Evolutionary conservation across 306 rosid genomes (phyloP).

Genomic region (Citrullus colocynthis): DNA sequence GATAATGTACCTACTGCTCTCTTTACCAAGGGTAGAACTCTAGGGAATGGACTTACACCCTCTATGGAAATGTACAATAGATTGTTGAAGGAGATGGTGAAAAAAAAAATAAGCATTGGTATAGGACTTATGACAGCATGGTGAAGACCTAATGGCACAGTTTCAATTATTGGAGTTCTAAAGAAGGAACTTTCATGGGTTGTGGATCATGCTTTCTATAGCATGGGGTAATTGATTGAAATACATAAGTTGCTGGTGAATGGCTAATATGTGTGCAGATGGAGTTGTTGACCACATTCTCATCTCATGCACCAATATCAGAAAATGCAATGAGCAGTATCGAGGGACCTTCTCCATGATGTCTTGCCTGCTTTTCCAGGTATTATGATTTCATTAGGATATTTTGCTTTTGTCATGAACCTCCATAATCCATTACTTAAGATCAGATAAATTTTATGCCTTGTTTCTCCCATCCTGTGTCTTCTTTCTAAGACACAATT

Average conservation of each 20-base stretch:
- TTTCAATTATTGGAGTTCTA: constrained; percentile 2
- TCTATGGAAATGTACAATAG: constrained; percentile 18
- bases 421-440: neutral
- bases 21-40: constrained; percentile 12
- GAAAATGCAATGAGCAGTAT: neutral
- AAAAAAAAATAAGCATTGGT: constrained; percentile 4
- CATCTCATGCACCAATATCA: neutral
- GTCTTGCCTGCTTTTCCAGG: neutral
- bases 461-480: neutral
- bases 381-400: neutral
- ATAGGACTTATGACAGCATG: constrained; percentile 14
- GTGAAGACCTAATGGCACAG: constrained; percentile 12
- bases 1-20: constrained; percentile 21
- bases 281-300: neutral
- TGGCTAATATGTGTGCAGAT: neutral
- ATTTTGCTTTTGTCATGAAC: neutral
- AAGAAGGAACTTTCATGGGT: neutral
- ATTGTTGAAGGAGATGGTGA: constrained; percentile 16
- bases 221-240: neutral
- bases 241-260: neutral
- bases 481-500: neutral
- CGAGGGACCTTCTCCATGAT: neutral
- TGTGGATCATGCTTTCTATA: neutral
- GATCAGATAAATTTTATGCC: neutral
- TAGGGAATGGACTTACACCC: constrained; percentile 18